A percentile compares a stretch with the other conserved stretches of the same genome.
phyloP scores from a whole-genome alignment of 2,329 filamentous ascomycete genomes.

The Exserohilum rostratum region DNA sequence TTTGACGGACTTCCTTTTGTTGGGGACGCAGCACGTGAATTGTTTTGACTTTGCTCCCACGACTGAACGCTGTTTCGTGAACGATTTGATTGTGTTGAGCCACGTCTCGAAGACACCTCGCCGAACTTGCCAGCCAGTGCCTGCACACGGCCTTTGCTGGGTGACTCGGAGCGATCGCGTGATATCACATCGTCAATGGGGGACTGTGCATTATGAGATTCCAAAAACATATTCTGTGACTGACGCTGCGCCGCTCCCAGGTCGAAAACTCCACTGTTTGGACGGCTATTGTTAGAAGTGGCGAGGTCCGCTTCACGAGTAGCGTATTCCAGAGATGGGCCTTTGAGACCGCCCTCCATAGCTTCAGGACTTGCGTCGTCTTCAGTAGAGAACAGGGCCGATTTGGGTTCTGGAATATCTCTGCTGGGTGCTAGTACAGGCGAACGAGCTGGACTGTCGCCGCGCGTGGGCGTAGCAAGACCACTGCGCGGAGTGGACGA shows the following conservation, averaged over 20 bases:
- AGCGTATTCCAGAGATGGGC: conserved; percentile 37
- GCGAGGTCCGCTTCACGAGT: conserved; percentile 48
- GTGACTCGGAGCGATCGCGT: conserved; percentile 51
- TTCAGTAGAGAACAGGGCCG: conserved; percentile 54
- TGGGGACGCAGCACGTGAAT: conserved; percentile 43
- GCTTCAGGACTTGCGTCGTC: conserved; percentile 40
- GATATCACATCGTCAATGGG: conserved; percentile 38
- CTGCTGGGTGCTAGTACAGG: conserved; percentile 58
- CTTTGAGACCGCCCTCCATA: conserved; percentile 34
- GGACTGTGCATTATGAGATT: conserved; percentile 40
- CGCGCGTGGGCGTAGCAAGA: conserved; percentile 63
- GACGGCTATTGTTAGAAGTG: conserved; percentile 31
- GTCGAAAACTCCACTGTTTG: conserved; percentile 26
- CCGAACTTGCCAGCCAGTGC: conserved; percentile 59
- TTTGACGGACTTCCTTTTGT: conserved; percentile 36
- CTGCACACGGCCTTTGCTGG: conserved; percentile 57
- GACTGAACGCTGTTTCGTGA: conserved; percentile 50
- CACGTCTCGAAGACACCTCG: conserved; percentile 54
- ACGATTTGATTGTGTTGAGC: conserved; percentile 53
- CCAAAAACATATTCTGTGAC: conserved; percentile 45
- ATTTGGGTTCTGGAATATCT: conserved; percentile 53
- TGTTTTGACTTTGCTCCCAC: conserved; percentile 48
- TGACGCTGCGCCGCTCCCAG: conserved; percentile 40
- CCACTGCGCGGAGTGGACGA: conserved; percentile 56
- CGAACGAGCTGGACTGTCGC: conserved; percentile 66